Percentiles rank a stretch among this genome's conserved stretches.
Evolutionary conservation across 352 stramenopile genomes (phyloP).

Genomic region (Globisporangium heterothallicum): DNA sequence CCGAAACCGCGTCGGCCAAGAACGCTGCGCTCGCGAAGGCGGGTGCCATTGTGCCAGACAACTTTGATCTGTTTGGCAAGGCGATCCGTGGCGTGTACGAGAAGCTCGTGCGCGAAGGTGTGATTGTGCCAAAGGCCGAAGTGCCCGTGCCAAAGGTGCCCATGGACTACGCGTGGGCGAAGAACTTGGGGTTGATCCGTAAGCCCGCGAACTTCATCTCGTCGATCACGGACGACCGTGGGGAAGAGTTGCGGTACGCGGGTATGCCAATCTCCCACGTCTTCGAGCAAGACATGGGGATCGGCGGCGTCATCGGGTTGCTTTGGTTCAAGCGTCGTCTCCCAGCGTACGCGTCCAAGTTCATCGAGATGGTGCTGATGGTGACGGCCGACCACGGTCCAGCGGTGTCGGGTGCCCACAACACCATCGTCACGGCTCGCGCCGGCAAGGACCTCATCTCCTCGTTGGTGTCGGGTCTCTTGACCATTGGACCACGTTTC

Average conservation of each 20-base stretch:
- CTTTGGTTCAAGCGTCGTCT: conserved; percentile 95
- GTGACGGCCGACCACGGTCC: conserved; percentile 96
- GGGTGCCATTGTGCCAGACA: conserved; percentile 90
- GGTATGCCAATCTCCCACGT: conserved; percentile 95
- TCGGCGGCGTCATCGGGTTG: conserved; percentile 92
- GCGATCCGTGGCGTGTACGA: conserved; percentile 90
- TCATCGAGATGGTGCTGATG: conserved; percentile 98
- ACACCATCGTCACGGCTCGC: conserved; percentile 94
- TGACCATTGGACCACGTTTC: conserved; percentile 96
- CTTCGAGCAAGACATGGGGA: conserved; percentile 91
- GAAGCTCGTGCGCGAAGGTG: conserved; percentile 66
- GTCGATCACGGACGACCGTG: conserved; percentile 96
- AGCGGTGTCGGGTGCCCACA: conserved; percentile 94
- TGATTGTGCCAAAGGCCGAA: conserved; percentile 84
- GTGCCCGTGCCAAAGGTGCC: conserved; percentile 91
- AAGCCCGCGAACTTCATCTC: conserved; percentile 98
- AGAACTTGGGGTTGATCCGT: conserved; percentile 93
- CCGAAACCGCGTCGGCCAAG: conserved; percentile 93
- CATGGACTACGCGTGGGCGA: conserved; percentile 97
- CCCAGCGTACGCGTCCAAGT: conserved; percentile 89
- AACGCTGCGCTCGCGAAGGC: conserved; percentile 88
- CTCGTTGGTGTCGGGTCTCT: conserved; percentile 92
- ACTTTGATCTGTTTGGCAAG: conserved; percentile 94
- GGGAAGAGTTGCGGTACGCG: conserved; percentile 93
- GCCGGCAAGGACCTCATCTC: conserved; percentile 97